Base-by-base conservation (phyloP, 2,329 filamentous ascomycete species). In the Penicillium sumatraense region DNA sequence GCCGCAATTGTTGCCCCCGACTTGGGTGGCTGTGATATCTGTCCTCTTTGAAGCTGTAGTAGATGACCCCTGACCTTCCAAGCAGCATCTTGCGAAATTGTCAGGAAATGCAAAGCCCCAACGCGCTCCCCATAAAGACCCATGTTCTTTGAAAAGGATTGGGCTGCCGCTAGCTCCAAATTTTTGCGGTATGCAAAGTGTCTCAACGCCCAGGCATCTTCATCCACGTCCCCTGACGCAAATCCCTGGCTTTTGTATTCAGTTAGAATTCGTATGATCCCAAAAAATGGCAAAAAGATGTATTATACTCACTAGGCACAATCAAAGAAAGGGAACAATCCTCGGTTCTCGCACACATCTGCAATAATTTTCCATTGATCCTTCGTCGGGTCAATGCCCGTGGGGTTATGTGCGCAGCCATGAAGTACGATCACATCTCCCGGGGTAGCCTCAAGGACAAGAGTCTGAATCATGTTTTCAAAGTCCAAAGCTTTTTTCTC, bases 381-480 rank as follows among this genome's bases (percentile, higher is more conserved):
- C 21, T 38, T 52, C 14, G 40, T 52, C 13, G 49, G 49, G 29
- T 52, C 49, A 38, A 52, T 14, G 2, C 49, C 49, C 1, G 49
- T 52, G 13, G 49, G 49, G 14, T 52, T 46, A 46, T 52, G 49
- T 36, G 49, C 49, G 29, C 49, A 52, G 21, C 18, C 41, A 29
- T 52, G 49, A 27, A 52, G 42, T 18, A 53, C 42, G 23, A 53
- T 33, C 3, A 41, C 86, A 72, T 89, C 92, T 64, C 85, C 85
- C 46, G 90, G 85, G 1, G 89, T 86, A 7, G 92, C 92, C 24
- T 59, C 33, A 3, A 80, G 78, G 56, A 84, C 74, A 46, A 96
- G 80, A 26, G 88, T 77, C 41, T 80, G 75, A 74, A 89, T 86
- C 87, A 96, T 91, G 75, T 90, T 91, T 54, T 50, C 36, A 21